A percentile compares a stretch with the other conserved stretches of the same genome.
Evolutionary conservation across 495 filamentous ascomycete genomes (phyloP).

Genomic region (Hypoxylon trugodes): DNA sequence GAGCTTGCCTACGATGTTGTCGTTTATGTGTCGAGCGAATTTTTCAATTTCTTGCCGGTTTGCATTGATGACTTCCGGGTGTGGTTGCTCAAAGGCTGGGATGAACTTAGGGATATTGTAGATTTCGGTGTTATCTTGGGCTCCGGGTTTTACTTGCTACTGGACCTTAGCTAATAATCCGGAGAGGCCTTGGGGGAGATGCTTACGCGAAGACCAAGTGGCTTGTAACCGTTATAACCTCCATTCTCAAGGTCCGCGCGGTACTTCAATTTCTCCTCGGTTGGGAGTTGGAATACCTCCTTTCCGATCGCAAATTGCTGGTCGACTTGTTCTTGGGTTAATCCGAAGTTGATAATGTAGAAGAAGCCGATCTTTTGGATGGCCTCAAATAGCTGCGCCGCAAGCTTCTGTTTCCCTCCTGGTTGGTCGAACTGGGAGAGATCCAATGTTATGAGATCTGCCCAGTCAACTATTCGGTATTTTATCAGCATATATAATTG

Average conservation of each 20-base stretch:
- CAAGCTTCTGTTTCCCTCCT: slow-evolving; percentile 63
- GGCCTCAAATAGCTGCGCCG: slow-evolving; percentile 64
- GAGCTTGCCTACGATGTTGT: slow-evolving; percentile 55
- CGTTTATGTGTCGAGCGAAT: slow-evolving; percentile 58
- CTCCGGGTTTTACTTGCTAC: slow-evolving; percentile 49
- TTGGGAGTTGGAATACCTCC: slow-evolving; percentile 62
- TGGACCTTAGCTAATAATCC: slow-evolving; percentile 35
- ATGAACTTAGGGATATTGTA: slow-evolving; percentile 63
- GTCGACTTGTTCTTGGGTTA: slow-evolving; percentile 66
- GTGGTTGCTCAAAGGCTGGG: slow-evolving; percentile 46
- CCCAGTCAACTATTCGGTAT: slow-evolving; percentile 56
- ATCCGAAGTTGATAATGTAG: slow-evolving; percentile 67
- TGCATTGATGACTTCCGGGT: slow-evolving; percentile 45
- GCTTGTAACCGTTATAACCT: slow-evolving; percentile 46
- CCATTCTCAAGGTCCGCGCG: slow-evolving; percentile 44
- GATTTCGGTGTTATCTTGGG: slow-evolving; percentile 60
- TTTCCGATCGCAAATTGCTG: slow-evolving; percentile 67
- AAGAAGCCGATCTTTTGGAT: slow-evolving; percentile 66
- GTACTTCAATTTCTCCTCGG: slow-evolving; percentile 55
- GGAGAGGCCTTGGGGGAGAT: background rate
- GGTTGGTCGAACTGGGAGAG: slow-evolving; percentile 61
- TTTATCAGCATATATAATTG: slow-evolving; percentile 4
- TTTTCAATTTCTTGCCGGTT: slow-evolving; percentile 53
- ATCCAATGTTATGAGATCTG: slow-evolving; percentile 65
- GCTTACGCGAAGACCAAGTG: slow-evolving; percentile 42